These are phyloP conservation scores for Coprinellus micaceus DNA, from an alignment of 768 basidiomycete species.

Conservation along the genomic window DNA sequence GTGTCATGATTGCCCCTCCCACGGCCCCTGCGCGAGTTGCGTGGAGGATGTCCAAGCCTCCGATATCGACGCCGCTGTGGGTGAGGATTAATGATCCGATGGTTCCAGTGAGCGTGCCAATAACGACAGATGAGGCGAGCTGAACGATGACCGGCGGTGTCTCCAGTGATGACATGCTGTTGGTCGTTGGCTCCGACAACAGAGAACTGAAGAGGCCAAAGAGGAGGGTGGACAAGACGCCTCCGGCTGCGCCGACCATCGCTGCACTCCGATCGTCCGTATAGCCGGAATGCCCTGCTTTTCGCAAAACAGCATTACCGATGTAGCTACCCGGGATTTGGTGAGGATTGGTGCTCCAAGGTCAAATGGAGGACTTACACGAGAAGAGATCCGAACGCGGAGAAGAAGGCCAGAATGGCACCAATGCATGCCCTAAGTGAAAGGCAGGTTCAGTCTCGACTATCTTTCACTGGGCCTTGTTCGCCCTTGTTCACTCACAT, in stretches of 20 bases:
- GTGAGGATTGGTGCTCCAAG: neutral
- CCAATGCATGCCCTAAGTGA: neutral
- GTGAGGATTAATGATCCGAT: slow-evolving; percentile 19
- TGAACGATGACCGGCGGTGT: neutral
- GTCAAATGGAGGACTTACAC: neutral
- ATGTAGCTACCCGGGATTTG: slow-evolving; percentile 10
- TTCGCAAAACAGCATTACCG: slow-evolving; percentile 20
- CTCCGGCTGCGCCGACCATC: slow-evolving; percentile 19
- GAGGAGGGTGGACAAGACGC: slow-evolving; percentile 10
- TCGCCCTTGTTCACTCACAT: neutral
- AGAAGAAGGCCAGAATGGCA: neutral
- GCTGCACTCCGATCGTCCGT: slow-evolving; percentile 17
- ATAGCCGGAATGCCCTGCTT: slow-evolving; percentile 16
- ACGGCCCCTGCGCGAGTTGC: slow-evolving; percentile 3
- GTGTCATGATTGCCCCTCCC: neutral
- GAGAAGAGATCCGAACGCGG: neutral
- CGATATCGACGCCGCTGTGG: slow-evolving; percentile 16
- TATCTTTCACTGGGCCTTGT: too few species aligned
- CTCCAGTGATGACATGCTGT: neutral
- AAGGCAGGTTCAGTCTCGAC: too few species aligned
- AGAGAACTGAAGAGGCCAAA: slow-evolving; percentile 8
- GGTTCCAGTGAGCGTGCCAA: slow-evolving; percentile 16
- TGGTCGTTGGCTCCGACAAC: neutral
- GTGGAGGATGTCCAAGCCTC: slow-evolving; percentile 19
- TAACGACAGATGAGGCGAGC: neutral